Conservation (phyloP, 495 filamentous ascomycete genomes). For the Neurospora sp. region DNA sequence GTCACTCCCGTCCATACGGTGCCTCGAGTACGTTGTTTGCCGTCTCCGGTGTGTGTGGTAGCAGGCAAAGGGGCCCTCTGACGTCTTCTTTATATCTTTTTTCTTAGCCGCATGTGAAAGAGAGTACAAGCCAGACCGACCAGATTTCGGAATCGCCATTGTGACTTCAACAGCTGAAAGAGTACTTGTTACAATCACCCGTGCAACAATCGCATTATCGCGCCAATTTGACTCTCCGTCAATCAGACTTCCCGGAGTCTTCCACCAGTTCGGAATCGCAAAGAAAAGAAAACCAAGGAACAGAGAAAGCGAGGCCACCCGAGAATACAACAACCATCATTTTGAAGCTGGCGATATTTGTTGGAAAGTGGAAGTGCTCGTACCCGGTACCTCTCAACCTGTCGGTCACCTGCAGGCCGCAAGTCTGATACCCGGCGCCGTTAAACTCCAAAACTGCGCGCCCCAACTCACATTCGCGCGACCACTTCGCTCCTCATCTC, state of each 20-base stretch:
- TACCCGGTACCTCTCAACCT: not conserved
- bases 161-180: not conserved
- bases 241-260: not conserved
- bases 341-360: not conserved
- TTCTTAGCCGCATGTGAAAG: slow-evolving; percentile 2
- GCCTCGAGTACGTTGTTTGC: not conserved
- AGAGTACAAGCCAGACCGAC: not conserved
- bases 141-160: not conserved
- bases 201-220: not conserved
- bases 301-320: not conserved
- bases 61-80: not conserved
- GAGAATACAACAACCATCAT: not conserved
- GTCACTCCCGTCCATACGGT: not conserved
- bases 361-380: not conserved
- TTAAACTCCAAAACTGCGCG: not conserved
- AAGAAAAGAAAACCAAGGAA: not conserved
- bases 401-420: not conserved
- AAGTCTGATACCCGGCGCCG: not conserved
- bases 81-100: slow-evolving; percentile 1
- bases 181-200: not conserved
- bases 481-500: not conserved
- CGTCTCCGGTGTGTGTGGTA: not conserved
- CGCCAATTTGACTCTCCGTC: not conserved
- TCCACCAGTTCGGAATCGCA: not conserved
- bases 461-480: not conserved